Conservation (phyloP, 192 early-diverging fungal species). For the Umbelopsis vinacea region DNA sequence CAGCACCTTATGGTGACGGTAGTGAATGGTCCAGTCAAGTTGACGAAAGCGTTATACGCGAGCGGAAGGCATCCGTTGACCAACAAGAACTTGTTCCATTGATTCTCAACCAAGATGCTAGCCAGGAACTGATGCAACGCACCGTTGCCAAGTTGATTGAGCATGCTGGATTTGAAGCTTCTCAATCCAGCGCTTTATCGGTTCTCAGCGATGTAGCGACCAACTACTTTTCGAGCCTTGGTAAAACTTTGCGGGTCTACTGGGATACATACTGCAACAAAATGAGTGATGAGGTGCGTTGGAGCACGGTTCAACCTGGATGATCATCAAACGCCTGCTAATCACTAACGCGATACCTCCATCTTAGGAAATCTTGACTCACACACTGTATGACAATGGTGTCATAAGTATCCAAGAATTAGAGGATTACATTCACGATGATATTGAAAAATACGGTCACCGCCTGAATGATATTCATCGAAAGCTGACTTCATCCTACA, state of each 20-base stretch:
- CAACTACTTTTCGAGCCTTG: constrained; percentile 84
- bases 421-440: constrained; percentile 80
- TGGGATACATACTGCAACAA: constrained; percentile 71
- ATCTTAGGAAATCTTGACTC: constrained; percentile 77
- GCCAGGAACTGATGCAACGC: constrained; percentile 64
- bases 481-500: constrained; percentile 75
- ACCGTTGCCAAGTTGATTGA: constrained; percentile 69
- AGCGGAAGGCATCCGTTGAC: neutral
- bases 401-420: constrained; percentile 66
- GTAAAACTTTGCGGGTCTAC: constrained; percentile 80
- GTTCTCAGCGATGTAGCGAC: constrained; percentile 78
- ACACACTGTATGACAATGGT: constrained; percentile 86
- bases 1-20: neutral
- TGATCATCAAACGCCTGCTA: constrained; percentile 7
- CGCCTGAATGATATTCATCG: constrained; percentile 78
- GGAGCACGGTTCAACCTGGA: constrained; percentile 20
- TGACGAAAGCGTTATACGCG: neutral
- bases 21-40: neutral
- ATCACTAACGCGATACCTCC: neutral
- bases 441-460: constrained; percentile 72
- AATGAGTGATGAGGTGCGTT: constrained; percentile 75
- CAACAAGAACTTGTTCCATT: constrained; percentile 51
- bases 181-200: constrained; percentile 63
- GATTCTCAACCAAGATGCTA: constrained; percentile 57
- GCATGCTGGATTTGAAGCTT: constrained; percentile 91